Conservation (phyloP, 148 eudicot species). For the Rheum nobile region DNA sequence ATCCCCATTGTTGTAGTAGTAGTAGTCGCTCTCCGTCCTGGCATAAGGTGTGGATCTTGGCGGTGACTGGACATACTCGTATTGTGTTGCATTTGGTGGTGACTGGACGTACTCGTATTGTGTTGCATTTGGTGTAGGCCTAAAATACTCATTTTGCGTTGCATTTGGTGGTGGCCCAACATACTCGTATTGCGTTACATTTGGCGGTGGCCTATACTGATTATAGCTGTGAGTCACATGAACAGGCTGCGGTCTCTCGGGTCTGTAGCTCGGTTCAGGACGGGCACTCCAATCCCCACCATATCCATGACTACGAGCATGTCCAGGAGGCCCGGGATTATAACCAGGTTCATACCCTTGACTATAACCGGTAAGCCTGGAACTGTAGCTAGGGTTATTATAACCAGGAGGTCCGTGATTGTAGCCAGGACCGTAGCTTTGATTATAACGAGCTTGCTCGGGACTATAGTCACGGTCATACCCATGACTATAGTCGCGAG, state of each 20-base stretch:
- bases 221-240: constrained; percentile 54
- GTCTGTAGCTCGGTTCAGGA: constrained; percentile 16
- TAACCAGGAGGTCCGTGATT: background rate
- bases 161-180: constrained; percentile 45
- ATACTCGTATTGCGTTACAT: constrained; percentile 45
- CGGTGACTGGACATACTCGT: constrained; percentile 34
- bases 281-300: background rate
- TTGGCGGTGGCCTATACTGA: constrained; percentile 47
- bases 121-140: constrained; percentile 47
- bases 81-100: constrained; percentile 41
- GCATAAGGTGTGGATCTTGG: background rate
- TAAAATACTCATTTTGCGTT: constrained; percentile 47
- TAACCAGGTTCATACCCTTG: constrained; percentile 3
- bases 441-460: background rate
- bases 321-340: constrained; percentile 11
- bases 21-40: background rate
- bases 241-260: constrained; percentile 16
- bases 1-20: constrained; percentile 6
- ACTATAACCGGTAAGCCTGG: background rate
- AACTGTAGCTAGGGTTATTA: background rate
- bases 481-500: background rate
- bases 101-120: constrained; percentile 43
- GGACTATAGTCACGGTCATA: background rate
- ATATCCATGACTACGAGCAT: background rate
- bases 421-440: background rate